These are phyloP conservation scores for Aegilops tauschii DNA, from an alignment of 176 grass and related monocot genomes.

Conservation along the genomic window DNA sequence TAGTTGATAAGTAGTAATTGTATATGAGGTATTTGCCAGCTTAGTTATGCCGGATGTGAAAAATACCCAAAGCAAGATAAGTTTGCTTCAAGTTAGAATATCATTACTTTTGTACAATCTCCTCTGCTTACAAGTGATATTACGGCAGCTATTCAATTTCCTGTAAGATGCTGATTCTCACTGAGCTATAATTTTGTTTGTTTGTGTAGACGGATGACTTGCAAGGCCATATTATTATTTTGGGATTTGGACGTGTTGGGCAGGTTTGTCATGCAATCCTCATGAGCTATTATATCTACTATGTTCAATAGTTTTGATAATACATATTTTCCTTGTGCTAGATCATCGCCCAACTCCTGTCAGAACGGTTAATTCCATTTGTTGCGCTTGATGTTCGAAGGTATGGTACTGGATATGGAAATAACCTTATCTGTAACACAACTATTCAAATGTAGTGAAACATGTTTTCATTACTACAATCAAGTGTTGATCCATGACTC, in stretches of 20 bases:
- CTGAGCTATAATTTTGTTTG: constrained; percentile 28
- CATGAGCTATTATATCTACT: not conserved
- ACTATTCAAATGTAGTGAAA: not conserved
- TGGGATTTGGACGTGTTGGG: constrained; percentile 96
- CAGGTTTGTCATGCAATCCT: constrained; percentile 62
- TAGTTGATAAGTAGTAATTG: not conserved
- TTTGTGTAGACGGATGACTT: constrained; percentile 87
- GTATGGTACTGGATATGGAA: constrained; percentile 43
- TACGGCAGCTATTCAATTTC: constrained; percentile 7
- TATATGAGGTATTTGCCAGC: not conserved
- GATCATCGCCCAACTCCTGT: constrained; percentile 97
- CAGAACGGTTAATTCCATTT: constrained; percentile 96
- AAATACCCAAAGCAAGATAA: not conserved
- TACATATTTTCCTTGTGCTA: constrained; percentile 25
- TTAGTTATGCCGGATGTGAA: not conserved
- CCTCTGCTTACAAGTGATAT: not conserved
- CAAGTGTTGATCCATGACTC: not conserved
- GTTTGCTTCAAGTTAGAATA: constrained; percentile 12
- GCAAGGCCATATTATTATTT: constrained; percentile 99
- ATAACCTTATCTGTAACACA: constrained; percentile 15
- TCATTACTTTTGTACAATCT: not conserved
- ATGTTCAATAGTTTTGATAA: constrained; percentile 3
- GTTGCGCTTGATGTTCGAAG: constrained; percentile 94
- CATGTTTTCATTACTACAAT: not conserved
- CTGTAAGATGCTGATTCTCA: constrained; percentile 20